phyloP scores from a whole-genome alignment of 1,284 basidiomycete genomes.

The Trametes polyzona region DNA sequence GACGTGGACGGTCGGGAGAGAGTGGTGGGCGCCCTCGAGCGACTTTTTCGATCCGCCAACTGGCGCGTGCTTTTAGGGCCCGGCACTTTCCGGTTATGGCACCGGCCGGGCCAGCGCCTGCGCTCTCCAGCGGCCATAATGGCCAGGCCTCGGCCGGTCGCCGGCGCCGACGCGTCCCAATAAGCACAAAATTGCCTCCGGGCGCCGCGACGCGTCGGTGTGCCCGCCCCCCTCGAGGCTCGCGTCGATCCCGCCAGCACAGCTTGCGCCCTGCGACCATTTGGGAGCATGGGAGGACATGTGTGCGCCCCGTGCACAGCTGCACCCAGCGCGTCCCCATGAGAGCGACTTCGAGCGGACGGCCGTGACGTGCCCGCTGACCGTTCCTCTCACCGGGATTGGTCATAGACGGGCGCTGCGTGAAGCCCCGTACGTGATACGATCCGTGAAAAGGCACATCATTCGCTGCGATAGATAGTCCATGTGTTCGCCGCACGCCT shows the following conservation, averaged over 20 bases:
- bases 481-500: not conserved
- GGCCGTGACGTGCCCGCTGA: not conserved
- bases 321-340: not conserved
- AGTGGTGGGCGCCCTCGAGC: constrained; percentile 28
- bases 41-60: constrained; percentile 28
- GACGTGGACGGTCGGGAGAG: constrained; percentile 32
- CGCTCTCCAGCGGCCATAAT: too few species aligned
- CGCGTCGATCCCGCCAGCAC: constrained; percentile 1
- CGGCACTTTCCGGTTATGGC: constrained; percentile 11
- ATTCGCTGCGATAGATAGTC: constrained; percentile 4
- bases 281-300: not conserved
- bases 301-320: not conserved
- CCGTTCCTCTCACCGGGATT: constrained; percentile 1
- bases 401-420: constrained; percentile 2
- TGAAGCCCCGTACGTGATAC: constrained; percentile 2
- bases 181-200: not conserved
- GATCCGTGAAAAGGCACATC: constrained; percentile 7
- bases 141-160: constrained; percentile 1
- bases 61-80: constrained; percentile 28
- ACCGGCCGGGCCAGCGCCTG: constrained; percentile 1
- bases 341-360: not conserved
- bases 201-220: not conserved
- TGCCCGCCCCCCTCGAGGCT: not conserved
- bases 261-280: constrained; percentile 6
- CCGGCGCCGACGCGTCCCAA: constrained; percentile 11